Conservation (phyloP, 139 green algal species). For the Tetratostichococcus sp. region DNA sequence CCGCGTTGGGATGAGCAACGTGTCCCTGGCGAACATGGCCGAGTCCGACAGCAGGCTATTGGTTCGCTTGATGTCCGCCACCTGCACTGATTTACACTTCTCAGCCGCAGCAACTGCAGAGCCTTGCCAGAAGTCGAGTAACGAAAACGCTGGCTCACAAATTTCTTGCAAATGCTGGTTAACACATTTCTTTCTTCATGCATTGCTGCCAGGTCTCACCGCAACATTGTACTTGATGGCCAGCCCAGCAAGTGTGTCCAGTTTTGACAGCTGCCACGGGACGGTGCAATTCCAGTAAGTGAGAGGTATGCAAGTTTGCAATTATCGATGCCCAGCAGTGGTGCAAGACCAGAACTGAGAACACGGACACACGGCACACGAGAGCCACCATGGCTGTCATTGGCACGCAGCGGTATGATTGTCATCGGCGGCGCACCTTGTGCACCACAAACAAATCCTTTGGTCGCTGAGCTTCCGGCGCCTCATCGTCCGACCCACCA, state of each 20-base stretch:
- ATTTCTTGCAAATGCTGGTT: no score
- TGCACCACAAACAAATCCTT: background rate
- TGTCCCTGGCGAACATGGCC: constrained; percentile 69
- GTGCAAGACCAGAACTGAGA: no score
- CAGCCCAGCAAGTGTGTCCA: constrained; percentile 79
- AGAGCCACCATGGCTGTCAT: no score
- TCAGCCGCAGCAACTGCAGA: background rate
- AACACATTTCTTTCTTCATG: no score
- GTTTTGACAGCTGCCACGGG: constrained; percentile 75
- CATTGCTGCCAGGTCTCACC: constrained; percentile 47
- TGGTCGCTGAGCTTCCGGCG: background rate
- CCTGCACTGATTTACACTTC: no score
- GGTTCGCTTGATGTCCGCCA: constrained; percentile 79
- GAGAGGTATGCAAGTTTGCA: no score
- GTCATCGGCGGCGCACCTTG: background rate
- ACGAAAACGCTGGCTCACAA: no score
- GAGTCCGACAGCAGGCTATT: constrained; percentile 80
- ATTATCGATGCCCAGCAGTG: no score
- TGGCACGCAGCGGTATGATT: no score
- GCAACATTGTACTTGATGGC: constrained; percentile 77
- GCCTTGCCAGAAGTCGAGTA: no score
- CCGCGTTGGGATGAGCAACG: constrained; percentile 67
- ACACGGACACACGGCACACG: no score
- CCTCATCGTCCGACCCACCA: background rate
- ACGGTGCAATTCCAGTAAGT: no score